Percentiles rank a stretch among this genome's conserved stretches.
Conservation (phyloP, 257 asterid genomes). For the Henckelia pumila region DNA sequence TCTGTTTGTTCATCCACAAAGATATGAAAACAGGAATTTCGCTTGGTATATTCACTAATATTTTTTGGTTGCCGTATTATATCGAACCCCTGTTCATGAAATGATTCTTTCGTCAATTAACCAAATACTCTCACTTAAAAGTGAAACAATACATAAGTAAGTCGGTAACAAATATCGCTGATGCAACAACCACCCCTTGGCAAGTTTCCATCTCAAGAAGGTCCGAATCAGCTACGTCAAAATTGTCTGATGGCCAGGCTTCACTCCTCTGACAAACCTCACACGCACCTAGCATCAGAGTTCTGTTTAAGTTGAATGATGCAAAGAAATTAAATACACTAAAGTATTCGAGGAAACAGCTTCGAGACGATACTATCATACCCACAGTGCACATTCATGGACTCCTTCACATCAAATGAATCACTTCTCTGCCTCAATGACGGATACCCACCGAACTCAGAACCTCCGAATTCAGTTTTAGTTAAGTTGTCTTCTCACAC, state of each 20-base stretch:
- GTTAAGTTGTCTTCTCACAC: slow-evolving; percentile 62
- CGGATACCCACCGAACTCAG: slow-evolving; percentile 90
- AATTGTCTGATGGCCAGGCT: slow-evolving; percentile 78
- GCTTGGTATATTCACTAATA: slow-evolving; percentile 62
- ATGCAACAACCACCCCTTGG: slow-evolving; percentile 80
- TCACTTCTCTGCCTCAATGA: slow-evolving; percentile 64
- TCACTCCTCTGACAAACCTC: slow-evolving; percentile 82
- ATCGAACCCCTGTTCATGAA: slow-evolving; percentile 77
- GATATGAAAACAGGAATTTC: slow-evolving; percentile 77
- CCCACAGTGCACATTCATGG: slow-evolving; percentile 93
- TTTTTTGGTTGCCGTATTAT: slow-evolving; percentile 79
- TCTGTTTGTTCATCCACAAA: slow-evolving; percentile 82
- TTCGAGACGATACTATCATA: slow-evolving; percentile 36
- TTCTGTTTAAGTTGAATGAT: not conserved
- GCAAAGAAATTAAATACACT: not conserved
- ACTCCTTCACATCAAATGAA: slow-evolving; percentile 73
- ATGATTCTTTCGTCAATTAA: slow-evolving; percentile 26
- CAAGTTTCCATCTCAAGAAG: slow-evolving; percentile 83
- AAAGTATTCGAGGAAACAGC: not conserved
- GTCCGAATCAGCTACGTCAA: slow-evolving; percentile 74
- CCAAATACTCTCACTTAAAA: slow-evolving; percentile 16
- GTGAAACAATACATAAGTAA: slow-evolving; percentile 5
- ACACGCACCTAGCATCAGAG: slow-evolving; percentile 8
- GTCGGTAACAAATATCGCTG: slow-evolving; percentile 83
- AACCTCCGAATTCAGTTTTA: slow-evolving; percentile 89